Evolutionary conservation across 306 rosid genomes (phyloP).

Genomic region (Trifolium fragiferum): DNA sequence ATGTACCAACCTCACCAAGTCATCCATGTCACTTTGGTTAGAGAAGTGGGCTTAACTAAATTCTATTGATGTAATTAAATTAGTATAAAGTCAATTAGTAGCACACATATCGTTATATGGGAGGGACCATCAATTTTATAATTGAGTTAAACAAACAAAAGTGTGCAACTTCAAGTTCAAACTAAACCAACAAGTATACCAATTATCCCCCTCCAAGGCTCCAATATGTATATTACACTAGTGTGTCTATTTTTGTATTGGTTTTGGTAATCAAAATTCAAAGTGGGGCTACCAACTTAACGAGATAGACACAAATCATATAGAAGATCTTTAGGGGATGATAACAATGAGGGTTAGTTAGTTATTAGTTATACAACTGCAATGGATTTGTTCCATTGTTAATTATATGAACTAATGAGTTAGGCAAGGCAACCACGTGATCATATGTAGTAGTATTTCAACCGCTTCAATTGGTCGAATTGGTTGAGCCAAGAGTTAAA

Average conservation of each 20-base stretch:
- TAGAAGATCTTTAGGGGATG: constrained; percentile 38
- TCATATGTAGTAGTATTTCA: too few relatives aligned
- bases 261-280: constrained; percentile 55
- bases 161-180: constrained; percentile 30
- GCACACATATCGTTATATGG: constrained; percentile 11
- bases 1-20: constrained; percentile 87
- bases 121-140: constrained; percentile 35
- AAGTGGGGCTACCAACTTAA: constrained; percentile 66
- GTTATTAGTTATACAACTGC: constrained; percentile 5
- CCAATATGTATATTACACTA: too few relatives aligned
- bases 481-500: too few relatives aligned
- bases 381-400: constrained; percentile 33
- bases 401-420: too few relatives aligned
- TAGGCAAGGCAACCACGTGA: too few relatives aligned
- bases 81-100: constrained; percentile 13
- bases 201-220: too few relatives aligned
- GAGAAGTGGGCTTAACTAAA: constrained; percentile 71
- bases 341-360: constrained; percentile 49
- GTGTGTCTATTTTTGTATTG: neutral
- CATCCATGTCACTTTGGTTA: constrained; percentile 55
- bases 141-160: constrained; percentile 9
- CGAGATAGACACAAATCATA: neutral
- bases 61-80: constrained; percentile 47
- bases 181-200: constrained; percentile 41
- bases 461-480: too few relatives aligned